phyloP scores from a whole-genome alignment of 192 early-diverging fungal species.

The Coemansia sp. region DNA sequence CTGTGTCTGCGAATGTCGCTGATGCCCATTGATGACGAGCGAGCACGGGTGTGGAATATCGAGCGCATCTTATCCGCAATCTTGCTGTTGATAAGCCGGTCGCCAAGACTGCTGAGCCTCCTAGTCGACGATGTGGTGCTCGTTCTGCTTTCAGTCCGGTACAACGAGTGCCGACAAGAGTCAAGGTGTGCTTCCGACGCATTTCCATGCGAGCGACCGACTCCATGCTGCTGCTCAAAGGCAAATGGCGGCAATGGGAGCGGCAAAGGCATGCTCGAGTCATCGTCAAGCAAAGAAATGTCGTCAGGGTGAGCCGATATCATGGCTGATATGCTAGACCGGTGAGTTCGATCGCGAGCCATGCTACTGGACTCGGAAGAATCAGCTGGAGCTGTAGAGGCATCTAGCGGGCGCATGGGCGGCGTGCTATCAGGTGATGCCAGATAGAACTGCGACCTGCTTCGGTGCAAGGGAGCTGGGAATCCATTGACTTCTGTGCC shows the following conservation, averaged over 20 bases:
- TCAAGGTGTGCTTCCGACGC: neutral
- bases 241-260: neutral
- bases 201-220: neutral
- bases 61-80: conserved; percentile 37
- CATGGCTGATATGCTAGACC: neutral
- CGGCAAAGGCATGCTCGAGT: neutral
- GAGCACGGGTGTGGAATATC: conserved; percentile 30
- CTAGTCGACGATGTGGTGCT: conserved; percentile 2
- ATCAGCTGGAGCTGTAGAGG: neutral
- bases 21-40: neutral
- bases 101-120: conserved; percentile 12
- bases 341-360: neutral
- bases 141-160: neutral
- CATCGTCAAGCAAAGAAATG: neutral
- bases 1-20: neutral
- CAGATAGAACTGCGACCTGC: conserved; percentile 40
- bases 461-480: conserved; percentile 24
- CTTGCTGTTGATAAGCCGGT: conserved; percentile 11
- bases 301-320: neutral
- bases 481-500: conserved; percentile 32
- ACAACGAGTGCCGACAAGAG: neutral
- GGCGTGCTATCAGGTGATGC: conserved; percentile 40
- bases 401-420: neutral
- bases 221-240: neutral
- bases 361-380: neutral